phyloP scores from a whole-genome alignment of 305 asterid genomes.

The Andrographis paniculata region DNA sequence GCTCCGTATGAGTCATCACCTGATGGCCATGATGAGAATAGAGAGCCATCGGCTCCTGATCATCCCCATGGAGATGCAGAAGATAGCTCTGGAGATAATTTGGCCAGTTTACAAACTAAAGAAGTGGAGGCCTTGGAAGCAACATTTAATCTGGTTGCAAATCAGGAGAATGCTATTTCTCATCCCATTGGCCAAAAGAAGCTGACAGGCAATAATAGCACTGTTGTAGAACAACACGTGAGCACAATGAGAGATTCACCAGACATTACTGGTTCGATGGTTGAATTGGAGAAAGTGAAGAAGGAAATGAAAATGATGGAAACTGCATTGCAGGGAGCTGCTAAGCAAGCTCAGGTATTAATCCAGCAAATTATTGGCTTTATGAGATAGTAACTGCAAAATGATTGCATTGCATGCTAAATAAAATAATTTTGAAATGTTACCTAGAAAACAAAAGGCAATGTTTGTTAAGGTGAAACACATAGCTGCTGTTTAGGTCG shows the following conservation, averaged over 20 bases:
- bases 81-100: constrained; percentile 29
- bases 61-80: constrained; percentile 30
- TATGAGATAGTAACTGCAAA: not conserved
- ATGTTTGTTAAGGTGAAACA: not conserved
- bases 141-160: constrained; percentile 26
- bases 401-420: constrained; percentile 2
- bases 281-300: constrained; percentile 64
- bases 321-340: constrained; percentile 82
- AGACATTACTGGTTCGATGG: constrained; percentile 31
- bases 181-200: constrained; percentile 25
- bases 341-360: constrained; percentile 87
- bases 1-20: constrained; percentile 25
- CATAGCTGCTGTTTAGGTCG: too few relatives aligned
- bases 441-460: not conserved
- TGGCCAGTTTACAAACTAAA: constrained; percentile 21
- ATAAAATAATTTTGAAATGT: constrained; percentile 3
- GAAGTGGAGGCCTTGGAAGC: constrained; percentile 25
- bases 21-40: constrained; percentile 23
- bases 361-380: not conserved
- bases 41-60: constrained; percentile 31
- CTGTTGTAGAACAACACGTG: constrained; percentile 23
- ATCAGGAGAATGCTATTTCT: constrained; percentile 26
- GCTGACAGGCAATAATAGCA: constrained; percentile 23
- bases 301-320: constrained; percentile 91
- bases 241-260: constrained; percentile 32